A percentile compares a stretch with the other conserved stretches of the same genome.
Evolutionary conservation across 1,139 yeast species (phyloP).

Genomic region (Hyphopichia buzzinii): DNA sequence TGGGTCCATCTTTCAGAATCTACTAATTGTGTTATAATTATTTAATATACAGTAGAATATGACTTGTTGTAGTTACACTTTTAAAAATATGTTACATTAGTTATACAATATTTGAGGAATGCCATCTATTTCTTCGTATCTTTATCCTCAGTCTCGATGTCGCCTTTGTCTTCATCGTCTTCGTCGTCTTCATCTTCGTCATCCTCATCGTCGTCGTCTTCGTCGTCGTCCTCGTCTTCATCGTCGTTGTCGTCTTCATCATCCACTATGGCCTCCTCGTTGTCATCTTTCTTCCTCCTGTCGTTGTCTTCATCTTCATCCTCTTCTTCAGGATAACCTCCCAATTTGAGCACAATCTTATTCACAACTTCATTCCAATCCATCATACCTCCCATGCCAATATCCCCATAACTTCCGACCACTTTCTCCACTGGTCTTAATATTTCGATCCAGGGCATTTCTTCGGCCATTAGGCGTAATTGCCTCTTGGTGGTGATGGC

Average conservation of each 20-base stretch:
- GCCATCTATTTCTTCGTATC: background rate
- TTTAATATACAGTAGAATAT: background rate
- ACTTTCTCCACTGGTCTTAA: constrained; percentile 91
- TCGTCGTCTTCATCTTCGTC: constrained; percentile 41
- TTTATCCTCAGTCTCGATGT: background rate
- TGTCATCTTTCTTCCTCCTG: constrained; percentile 23
- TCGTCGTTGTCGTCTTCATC: constrained; percentile 43
- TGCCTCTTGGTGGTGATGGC: constrained; percentile 86
- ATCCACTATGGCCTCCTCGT: constrained; percentile 42
- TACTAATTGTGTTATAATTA: constrained; percentile 73
- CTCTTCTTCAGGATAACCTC: constrained; percentile 85
- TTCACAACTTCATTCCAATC: constrained; percentile 90
- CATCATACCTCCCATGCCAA: constrained; percentile 94
- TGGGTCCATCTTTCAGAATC: constrained; percentile 99
- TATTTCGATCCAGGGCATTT: constrained; percentile 89
- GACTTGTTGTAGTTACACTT: background rate
- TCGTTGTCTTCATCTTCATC: constrained; percentile 68
- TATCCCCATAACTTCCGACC: constrained; percentile 89
- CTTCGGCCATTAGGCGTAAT: constrained; percentile 69
- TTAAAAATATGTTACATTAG: background rate
- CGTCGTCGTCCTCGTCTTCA: constrained; percentile 47
- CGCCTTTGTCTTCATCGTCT: constrained; percentile 21
- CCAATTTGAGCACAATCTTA: constrained; percentile 74
- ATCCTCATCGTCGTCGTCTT: constrained; percentile 43
- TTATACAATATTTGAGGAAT: background rate